A percentile compares a stretch with the other conserved stretches of the same genome.
Conservation (phyloP, 495 filamentous ascomycete genomes). For the Tuber melanosporum region DNA sequence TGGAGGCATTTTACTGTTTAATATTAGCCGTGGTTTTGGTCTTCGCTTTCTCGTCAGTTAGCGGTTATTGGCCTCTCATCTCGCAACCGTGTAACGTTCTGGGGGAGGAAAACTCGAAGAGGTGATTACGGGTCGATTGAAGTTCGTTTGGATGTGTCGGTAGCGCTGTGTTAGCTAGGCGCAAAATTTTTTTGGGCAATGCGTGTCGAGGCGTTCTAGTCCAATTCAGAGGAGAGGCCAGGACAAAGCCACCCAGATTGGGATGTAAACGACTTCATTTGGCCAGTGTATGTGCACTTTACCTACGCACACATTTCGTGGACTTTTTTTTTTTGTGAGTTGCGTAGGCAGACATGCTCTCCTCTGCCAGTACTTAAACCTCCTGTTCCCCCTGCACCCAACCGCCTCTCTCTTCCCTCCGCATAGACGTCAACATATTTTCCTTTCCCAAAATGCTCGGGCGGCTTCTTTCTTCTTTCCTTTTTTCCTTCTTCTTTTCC, state of each 20-base stretch:
- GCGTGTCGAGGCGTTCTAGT: too few relatives aligned
- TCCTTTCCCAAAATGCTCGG: not conserved
- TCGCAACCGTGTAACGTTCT: too few relatives aligned
- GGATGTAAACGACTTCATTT: not conserved
- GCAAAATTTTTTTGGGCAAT: not conserved
- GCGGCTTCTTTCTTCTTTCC: not conserved
- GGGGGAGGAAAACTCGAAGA: too few relatives aligned
- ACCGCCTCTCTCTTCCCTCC: not conserved
- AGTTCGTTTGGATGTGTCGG: too few relatives aligned
- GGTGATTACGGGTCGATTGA: too few relatives aligned
- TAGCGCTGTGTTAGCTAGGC: too few relatives aligned
- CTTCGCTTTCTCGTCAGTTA: too few relatives aligned
- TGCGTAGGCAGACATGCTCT: not conserved
- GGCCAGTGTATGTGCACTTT: not conserved
- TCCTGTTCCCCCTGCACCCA: not conserved
- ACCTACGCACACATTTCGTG: not conserved
- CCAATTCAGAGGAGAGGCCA: too few relatives aligned
- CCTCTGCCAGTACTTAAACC: not conserved
- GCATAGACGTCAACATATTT: not conserved
- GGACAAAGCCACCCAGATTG: too few relatives aligned
- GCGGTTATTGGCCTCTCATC: too few relatives aligned
- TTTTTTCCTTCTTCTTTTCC: not conserved
- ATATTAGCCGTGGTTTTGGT: too few relatives aligned
- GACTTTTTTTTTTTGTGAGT: too few relatives aligned
- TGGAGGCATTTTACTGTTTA: not conserved